These are phyloP conservation scores for Xenoacremonium recifei DNA, from an alignment of 2,329 filamentous ascomycete species.

Conservation along the genomic window DNA sequence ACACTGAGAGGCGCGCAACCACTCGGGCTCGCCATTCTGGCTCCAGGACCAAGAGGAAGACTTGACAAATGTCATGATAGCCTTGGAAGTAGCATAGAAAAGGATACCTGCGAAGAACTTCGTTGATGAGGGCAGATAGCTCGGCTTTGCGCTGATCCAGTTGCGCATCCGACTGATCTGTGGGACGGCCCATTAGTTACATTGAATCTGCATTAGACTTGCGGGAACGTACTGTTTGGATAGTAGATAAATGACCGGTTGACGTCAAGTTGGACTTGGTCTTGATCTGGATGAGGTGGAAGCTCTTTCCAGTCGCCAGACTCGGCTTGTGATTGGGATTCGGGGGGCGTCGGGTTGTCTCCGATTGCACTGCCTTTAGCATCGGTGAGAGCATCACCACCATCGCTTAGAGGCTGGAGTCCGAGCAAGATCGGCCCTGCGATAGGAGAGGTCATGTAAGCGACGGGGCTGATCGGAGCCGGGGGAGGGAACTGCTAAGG, in stretches of 20 bases:
- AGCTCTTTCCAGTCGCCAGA: conserved; percentile 57
- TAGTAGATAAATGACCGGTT: conserved; percentile 98
- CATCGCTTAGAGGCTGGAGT: conserved; percentile 13
- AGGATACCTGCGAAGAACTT: conserved; percentile 76
- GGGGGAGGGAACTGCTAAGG: conserved; percentile 3
- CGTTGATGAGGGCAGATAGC: conserved; percentile 76
- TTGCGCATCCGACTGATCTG: conserved; percentile 68
- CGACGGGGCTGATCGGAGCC: not conserved
- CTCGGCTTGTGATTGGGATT: conserved; percentile 13
- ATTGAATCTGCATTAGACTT: not conserved
- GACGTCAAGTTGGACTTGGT: conserved; percentile 89
- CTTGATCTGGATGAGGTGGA: conserved; percentile 79
- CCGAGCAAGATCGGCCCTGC: conserved; percentile 64
- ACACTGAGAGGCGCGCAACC: conserved; percentile 77
- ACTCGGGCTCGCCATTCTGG: conserved; percentile 57
- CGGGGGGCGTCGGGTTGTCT: not conserved
- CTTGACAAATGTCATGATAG: conserved; percentile 97
- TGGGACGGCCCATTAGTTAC: not conserved
- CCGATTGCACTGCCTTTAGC: conserved; percentile 11
- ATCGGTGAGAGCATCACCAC: not conserved
- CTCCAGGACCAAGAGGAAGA: conserved; percentile 83
- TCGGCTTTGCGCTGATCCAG: conserved; percentile 70
- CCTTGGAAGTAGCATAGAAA: conserved; percentile 96
- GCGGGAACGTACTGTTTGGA: conserved; percentile 62
- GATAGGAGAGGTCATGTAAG: conserved; percentile 2